Evolutionary conservation across 2,329 filamentous ascomycete genomes (phyloP), one percentile per base, ranked within the genome.

Genomic region (Fusarium anguioides): DNA sequence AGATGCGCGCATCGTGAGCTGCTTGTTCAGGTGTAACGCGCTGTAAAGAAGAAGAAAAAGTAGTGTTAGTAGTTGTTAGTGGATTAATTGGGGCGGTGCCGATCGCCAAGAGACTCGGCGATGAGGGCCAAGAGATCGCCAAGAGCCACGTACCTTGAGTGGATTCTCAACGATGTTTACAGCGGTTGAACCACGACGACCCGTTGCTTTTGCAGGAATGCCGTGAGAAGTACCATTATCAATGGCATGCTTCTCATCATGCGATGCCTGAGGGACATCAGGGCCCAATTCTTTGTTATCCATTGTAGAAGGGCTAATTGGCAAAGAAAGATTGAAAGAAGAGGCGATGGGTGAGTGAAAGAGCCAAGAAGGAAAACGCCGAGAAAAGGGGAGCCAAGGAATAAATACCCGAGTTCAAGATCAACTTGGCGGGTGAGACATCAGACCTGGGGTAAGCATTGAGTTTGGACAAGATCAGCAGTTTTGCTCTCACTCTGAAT

Each of bases 1-100:
- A 88, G 39, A 76, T 72, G 11, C 80, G 77, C 4, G 85, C 86
- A 55, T 86, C 80, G 20, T 70, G 63, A 36, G 64, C 64, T 6
- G 56, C 66, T 23, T 69, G 37, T 24, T 73, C 73, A 0, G 42
- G 41, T 0, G 71, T 81, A 44, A 73, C 69, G 33, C 63, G 53
- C 75, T 76, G 14, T 14, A 17, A 26, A 15, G 2, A 3, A 15
- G 0, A 4, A 6, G 12, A 29, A 29, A 11, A 8, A 29, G 26
- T 10, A 6, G 8, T 33, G 15, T 33, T 17, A 33, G 31, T 8
- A n/a, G n/a, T 33, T 29, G 12, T 29, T 31, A 31, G 29, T 31
- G 29, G n/a, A n/a, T n/a, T n/a, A n/a, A n/a, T n/a, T n/a, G n/a
- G n/a, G n/a, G n/a, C n/a, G n/a, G n/a, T n/a, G n/a, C n/a, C 8